A percentile compares a stretch with the other conserved stretches of the same genome.
These are phyloP conservation scores for Sporothrix phasma DNA, from an alignment of 2,329 filamentous ascomycete genomes.

Conservation along the genomic window DNA sequence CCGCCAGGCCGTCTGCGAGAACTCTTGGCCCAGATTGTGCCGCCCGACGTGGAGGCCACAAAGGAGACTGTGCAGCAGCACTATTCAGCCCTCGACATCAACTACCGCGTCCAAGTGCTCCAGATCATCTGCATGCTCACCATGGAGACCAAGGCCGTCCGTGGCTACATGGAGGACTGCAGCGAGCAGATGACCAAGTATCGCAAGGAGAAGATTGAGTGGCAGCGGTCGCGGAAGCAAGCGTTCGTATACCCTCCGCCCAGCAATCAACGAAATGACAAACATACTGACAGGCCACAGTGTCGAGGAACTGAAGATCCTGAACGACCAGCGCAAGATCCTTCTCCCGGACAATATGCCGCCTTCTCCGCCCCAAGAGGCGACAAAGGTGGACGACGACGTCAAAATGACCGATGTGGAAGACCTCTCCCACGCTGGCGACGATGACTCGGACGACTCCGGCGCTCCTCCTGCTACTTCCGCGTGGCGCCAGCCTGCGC, in stretches of 20 bases:
- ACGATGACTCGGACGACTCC: conserved; percentile 57
- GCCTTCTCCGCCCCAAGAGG: conserved; percentile 46
- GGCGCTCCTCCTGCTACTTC: conserved; percentile 44
- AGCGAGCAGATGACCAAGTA: conserved; percentile 90
- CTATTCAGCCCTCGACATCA: conserved; percentile 71
- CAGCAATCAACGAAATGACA: background rate
- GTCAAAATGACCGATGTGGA: conserved; percentile 54
- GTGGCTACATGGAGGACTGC: conserved; percentile 84
- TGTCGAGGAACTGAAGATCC: conserved; percentile 57
- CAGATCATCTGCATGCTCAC: conserved; percentile 82
- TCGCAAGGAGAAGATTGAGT: conserved; percentile 91
- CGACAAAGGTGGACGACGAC: conserved; percentile 43
- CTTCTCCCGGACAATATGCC: conserved; percentile 63
- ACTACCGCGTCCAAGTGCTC: conserved; percentile 67
- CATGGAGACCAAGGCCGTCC: conserved; percentile 73
- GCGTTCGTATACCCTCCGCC: conserved; percentile 37
- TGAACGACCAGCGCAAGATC: conserved; percentile 66
- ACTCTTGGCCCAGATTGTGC: conserved; percentile 71
- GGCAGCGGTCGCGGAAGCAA: conserved; percentile 66
- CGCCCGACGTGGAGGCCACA: conserved; percentile 63
- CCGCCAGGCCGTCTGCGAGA: conserved; percentile 63
- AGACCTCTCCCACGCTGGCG: conserved; percentile 48
- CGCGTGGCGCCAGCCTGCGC: conserved; percentile 46
- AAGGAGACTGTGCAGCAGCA: conserved; percentile 61
- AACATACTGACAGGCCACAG: conserved; percentile 34